Base-by-base conservation (phyloP, 129 eudicot species). In the Kitagawia praeruptora region DNA sequence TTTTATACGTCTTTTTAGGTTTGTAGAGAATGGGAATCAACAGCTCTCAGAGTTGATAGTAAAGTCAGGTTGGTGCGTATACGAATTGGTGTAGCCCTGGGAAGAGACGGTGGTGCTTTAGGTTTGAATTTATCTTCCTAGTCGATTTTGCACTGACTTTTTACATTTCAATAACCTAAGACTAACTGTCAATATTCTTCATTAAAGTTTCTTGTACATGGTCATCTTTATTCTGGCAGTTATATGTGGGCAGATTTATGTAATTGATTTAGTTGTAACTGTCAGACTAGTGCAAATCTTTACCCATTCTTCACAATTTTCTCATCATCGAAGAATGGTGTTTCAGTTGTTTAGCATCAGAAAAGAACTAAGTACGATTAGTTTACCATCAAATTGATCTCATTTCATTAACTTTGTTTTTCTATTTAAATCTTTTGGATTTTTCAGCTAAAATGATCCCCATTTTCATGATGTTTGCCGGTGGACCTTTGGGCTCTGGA, bases 401-500 rank as follows among this genome's bases (percentile, higher is more conserved):
- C 5, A 27, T n/a, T 63, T 34, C 2, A n/a, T 82, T 72, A 15
- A 31, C 63, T 21, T 16, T 25, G 23, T 76, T 27, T 21, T 69
- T 28, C 63, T 73, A 21, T n/a, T 44, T 4, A 63, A 6, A 44
- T 49, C 61, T 45, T 5, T 56, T 79, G 48, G 27, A 58, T 27
- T 83, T 28, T 83, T 85, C 96, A 95, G 98, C 97, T 79, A 95
- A 92, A 86, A 96, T 96, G 99, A 79, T 96, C 87, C 99, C 99
- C 48, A 74, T 96, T 34, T 96, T 96, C 93, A 90, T 80, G 91
- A 78, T 92, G 99, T 96, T 96, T 86, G 97, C 99, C 79, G 99
- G 99, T 48, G 99, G 99, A 74, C 99, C 99, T 76, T 81, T 92
- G 86, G 99, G 99, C 75, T 92, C 99, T 74, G 99, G 99, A 78